Evolutionary conservation across 768 basidiomycete genomes (phyloP), one percentile per base, ranked within the genome.

Genomic region (Suillus variegatus): DNA sequence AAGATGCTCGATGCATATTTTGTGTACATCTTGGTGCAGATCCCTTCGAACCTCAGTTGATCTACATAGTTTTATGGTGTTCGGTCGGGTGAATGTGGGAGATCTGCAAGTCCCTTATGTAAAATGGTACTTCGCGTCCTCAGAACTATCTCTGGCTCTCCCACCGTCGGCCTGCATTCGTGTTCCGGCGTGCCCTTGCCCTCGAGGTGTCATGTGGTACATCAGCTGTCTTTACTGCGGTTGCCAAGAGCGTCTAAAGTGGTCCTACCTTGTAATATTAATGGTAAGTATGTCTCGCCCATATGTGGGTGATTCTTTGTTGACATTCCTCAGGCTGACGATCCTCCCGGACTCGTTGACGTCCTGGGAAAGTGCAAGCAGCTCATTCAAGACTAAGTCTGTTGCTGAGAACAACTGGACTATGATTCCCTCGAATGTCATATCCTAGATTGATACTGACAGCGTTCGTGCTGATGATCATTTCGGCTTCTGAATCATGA

Each of bases 1-100:
- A 41, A 16, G n/a, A 64, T 65, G 62, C 62, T 65, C 44, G 64
- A 64, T 55, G 64, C 62, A 65, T 65, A 62, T 38, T 41, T 38
- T 62, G n/a, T 60, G 13, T 63, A 22, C 36, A 25, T 58, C 28
- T 6, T 62, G 22, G 12, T 7, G 6, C 20, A 46, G 10, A 54
- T 40, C 12, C n/a, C 12, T 28, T 12, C 22, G 62, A 56, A 56
- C 36, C 22, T 57, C 7, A 1, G 10, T 36, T 36, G 6, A 16
- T 51, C 32, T 13, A 51, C 49, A 47, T 47, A 35, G 61, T 35
- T 57, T 32, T 3, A 12, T 35, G 13, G 4, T n/a, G 7, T 57
- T 32, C 32, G 8, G n/a, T 22, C 46, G 43, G 18, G 22, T 56
- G 36, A 20, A 55, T 4, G 46, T 16, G 18, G 20, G 56, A 18